Evolutionary conservation across 2,329 filamentous ascomycete species (phyloP), one percentile per base, ranked within the genome.

Genomic region (Emmonsiellopsis sp.): DNA sequence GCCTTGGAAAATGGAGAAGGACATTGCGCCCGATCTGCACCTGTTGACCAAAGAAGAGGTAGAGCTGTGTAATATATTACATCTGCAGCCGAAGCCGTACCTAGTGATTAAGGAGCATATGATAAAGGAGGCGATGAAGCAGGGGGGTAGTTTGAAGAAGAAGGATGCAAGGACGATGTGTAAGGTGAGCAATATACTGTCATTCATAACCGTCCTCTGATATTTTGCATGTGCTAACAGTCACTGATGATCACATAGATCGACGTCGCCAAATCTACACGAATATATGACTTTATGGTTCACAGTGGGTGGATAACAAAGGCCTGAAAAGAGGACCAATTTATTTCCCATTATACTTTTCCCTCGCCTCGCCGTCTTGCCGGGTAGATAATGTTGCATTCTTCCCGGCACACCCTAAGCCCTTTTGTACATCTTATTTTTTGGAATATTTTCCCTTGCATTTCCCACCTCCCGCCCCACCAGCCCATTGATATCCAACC

Each of bases 231-330:
- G 2, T 37, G 4, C 48, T 55, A 49, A 56, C 53, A 55, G 42
- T n/a, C 5, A 42, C 6, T 31, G 60, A 49, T 51, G 8, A 8
- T n/a, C 36, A 32, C 21, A 6, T 72, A 84, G 66, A 80, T 97
- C 51, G 92, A 97, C 64, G 81, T 83, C 8, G 86, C 87, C 58
- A 97, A 96, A 69, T 86, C 87, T 0, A 85, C 86, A 14, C 80
- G 88, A 59, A 83, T 97, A 54, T 96, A 92, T 71, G 93, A 97
- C 68, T 97, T 96, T 67, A 91, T 96, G 73, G 87, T 95, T 57
- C 88, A 90, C 65, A 85, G 84, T 53, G 93, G 92, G 2, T 97
- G 92, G 90, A 85, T 97, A 56, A 86, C 84, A 34, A 93, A 94
- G 74, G 87, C 85, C 31, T 94, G 31, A 56, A 14, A n/a, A 40